A percentile compares a stretch with the other conserved stretches of the same genome.
Conservation (phyloP, 2,329 filamentous ascomycete species). For the Ascochyta fabae region DNA sequence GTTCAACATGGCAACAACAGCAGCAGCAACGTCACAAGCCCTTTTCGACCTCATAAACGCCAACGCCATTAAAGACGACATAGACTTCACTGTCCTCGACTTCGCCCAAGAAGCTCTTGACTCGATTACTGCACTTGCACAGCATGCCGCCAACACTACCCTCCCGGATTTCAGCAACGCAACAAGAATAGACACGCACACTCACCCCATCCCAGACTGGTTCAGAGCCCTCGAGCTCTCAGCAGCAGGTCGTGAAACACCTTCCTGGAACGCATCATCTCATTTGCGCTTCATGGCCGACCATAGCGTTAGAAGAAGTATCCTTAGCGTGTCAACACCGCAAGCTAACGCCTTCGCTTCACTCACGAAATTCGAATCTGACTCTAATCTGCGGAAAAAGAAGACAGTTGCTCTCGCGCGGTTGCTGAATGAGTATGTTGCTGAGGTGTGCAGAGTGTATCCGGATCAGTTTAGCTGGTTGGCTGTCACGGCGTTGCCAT, state of each 20-base stretch:
- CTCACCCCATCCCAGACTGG: conserved; percentile 45
- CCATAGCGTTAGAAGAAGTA: conserved; percentile 35
- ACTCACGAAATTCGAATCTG: conserved; percentile 9
- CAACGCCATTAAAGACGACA: conserved; percentile 23
- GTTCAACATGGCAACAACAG: conserved; percentile 7
- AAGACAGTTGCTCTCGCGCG: conserved; percentile 44
- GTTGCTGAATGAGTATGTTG: conserved; percentile 44
- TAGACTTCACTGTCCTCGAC: conserved; percentile 39
- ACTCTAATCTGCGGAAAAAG: conserved; percentile 8
- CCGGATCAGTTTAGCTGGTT: conserved; percentile 40
- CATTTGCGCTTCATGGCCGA: conserved; percentile 45
- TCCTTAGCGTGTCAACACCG: conserved; percentile 45
- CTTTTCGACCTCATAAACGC: conserved; percentile 20
- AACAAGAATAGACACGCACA: conserved; percentile 45
- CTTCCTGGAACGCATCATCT: conserved; percentile 35
- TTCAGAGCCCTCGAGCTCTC: conserved; percentile 42
- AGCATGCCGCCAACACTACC: neutral
- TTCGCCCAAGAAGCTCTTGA: conserved; percentile 39
- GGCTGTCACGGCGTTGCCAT: conserved; percentile 38
- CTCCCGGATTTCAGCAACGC: conserved; percentile 25
- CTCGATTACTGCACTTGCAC: conserved; percentile 35
- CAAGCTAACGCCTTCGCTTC: conserved; percentile 43
- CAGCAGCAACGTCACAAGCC: neutral
- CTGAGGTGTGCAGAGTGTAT: conserved; percentile 32
- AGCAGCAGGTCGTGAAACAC: conserved; percentile 44